Evolutionary conservation across 192 early-diverging fungal genomes (phyloP), one percentile per base, ranked within the genome.

Genomic region (Coemansia sp.): DNA sequence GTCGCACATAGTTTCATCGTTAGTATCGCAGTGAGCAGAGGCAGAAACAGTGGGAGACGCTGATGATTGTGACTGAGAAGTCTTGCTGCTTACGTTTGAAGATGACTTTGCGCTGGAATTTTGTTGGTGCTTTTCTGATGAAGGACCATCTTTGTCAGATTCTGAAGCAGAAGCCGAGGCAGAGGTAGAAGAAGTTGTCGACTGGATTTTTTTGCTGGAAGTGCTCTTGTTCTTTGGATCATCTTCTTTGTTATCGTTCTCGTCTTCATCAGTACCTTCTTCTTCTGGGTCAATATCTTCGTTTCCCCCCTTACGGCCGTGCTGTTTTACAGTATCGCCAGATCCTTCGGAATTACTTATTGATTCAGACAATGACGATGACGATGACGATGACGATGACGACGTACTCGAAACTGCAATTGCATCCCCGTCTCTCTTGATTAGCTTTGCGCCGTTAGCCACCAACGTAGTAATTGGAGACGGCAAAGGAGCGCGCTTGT

Each of bases 1-100:
- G 34, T 75, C 61, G 56, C 81, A 78, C 72, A 83, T 66, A 6
- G 75, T 67, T 5, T 68, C 63, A 15, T 61, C 65, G 12, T 68
- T 61, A 1, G 66, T 64, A 28, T 74, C 39, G 39, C 80, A 79
- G 51, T 67, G 64, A 7, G 28, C 36, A 18, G 64, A 17, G 0
- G n/a, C 34, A 33, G 51, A 43, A 15, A 7, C 32, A 9, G 59
- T 60, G 41, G 74, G 15, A 43, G 63, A 45, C n/a, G 61, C 4
- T 22, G 61, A 38, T 59, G 48, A 18, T 22, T 34, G 22, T 34
- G 54, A 56, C 32, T 34, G 20, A 5, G 22, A 56, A 6, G 32
- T 5, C 18, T 33, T 12, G 5, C 20, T 6, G 18, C 28, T 8
- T 6, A 22, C 9, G 45, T 15, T 48, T 48, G 45, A 48, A 48